Evolutionary conservation across 2,329 filamentous ascomycete species (phyloP).

Genomic region (Diplodia scrobiculata): DNA sequence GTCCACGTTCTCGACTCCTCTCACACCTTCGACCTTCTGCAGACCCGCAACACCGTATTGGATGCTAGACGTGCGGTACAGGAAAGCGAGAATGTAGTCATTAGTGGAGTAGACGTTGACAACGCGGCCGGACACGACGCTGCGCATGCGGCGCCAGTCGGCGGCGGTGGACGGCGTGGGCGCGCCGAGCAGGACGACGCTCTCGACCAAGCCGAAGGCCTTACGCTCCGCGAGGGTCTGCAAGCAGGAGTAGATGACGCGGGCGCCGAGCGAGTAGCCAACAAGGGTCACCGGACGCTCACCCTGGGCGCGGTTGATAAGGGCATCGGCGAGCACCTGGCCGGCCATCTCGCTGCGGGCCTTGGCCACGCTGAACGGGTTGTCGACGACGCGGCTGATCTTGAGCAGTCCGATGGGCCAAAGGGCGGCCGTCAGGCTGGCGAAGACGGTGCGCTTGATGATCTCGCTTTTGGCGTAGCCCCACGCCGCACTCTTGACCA

Average conservation of each 20-base stretch:
- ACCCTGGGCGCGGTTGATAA: slow-evolving; percentile 79
- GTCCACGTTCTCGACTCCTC: slow-evolving; percentile 65
- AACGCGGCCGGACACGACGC: slow-evolving; percentile 76
- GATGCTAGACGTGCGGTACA: slow-evolving; percentile 82
- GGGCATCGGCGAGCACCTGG: slow-evolving; percentile 74
- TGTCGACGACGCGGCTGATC: slow-evolving; percentile 66
- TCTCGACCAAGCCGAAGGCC: slow-evolving; percentile 82
- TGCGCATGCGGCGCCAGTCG: slow-evolving; percentile 76
- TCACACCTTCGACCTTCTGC: slow-evolving; percentile 70
- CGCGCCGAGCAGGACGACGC: slow-evolving; percentile 78
- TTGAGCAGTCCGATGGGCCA: slow-evolving; percentile 55
- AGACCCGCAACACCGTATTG: slow-evolving; percentile 83
- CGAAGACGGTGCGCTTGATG: slow-evolving; percentile 62
- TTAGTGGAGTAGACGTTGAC: slow-evolving; percentile 88
- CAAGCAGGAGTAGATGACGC: slow-evolving; percentile 81
- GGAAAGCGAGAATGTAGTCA: slow-evolving; percentile 82
- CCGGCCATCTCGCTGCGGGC: slow-evolving; percentile 79
- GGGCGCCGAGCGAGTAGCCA: slow-evolving; percentile 78
- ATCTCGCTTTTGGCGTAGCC: slow-evolving; percentile 72
- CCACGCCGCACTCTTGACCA: slow-evolving; percentile 83
- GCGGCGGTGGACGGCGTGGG: slow-evolving; percentile 71
- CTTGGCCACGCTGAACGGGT: slow-evolving; percentile 77
- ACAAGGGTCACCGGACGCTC: slow-evolving; percentile 78
- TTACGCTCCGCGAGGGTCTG: slow-evolving; percentile 73
- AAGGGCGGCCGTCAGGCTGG: slow-evolving; percentile 50